These are phyloP conservation scores for Erucastrum elatum DNA, from an alignment of 345 rosid genomes.

Conservation along the genomic window DNA sequence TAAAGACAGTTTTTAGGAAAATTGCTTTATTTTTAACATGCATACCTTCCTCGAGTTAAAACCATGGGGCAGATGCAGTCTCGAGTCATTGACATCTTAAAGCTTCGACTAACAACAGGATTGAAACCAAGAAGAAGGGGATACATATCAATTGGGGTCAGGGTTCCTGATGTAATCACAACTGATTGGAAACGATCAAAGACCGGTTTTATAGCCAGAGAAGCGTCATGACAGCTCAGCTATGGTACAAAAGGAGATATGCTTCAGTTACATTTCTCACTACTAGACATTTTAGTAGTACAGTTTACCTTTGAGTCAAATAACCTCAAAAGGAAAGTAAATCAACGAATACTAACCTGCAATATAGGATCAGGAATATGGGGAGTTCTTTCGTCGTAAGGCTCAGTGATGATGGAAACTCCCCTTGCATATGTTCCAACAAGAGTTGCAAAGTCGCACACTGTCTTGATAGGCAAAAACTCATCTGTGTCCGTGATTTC, in stretches of 20 bases:
- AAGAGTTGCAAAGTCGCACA: constrained; percentile 96
- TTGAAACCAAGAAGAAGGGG: constrained; percentile 96
- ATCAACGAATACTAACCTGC: constrained; percentile 57
- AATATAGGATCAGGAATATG: constrained; percentile 93
- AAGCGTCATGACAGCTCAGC: constrained; percentile 99
- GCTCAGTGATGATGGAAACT: constrained; percentile 92
- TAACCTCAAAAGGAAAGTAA: neutral
- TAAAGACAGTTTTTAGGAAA: constrained; percentile 4
- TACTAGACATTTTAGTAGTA: neutral
- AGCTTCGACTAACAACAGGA: constrained; percentile 97
- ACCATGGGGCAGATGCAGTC: constrained; percentile 99
- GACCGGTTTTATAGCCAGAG: constrained; percentile 96
- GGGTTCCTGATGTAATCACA: constrained; percentile 95
- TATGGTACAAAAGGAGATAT: constrained; percentile 38
- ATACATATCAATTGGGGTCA: constrained; percentile 94
- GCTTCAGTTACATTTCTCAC: constrained; percentile 30
- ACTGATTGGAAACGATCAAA: constrained; percentile 98
- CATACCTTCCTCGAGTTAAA: constrained; percentile 94
- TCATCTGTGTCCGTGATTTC: constrained; percentile 97
- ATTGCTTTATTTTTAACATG: neutral
- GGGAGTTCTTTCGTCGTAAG: constrained; percentile 97
- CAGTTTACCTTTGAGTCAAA: neutral
- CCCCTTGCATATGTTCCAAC: constrained; percentile 90
- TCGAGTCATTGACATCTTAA: constrained; percentile 93
- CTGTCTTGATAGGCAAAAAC: constrained; percentile 86